phyloP scores from a whole-genome alignment of 495 filamentous ascomycete genomes.

The Xylaria venustula region DNA sequence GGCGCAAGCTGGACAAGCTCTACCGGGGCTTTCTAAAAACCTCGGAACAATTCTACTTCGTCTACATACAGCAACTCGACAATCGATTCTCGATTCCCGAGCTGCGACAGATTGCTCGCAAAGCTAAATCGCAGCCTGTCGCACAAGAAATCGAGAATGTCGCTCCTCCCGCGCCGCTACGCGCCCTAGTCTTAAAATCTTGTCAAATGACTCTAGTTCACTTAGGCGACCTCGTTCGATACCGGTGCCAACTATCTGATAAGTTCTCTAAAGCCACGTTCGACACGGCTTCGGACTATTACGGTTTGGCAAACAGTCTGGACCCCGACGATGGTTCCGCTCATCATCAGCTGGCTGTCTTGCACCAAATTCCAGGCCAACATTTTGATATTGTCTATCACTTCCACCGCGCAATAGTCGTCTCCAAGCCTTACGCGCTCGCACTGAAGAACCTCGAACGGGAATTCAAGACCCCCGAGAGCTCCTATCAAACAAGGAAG shows the following conservation, averaged over 20 bases:
- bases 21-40: conserved; percentile 84
- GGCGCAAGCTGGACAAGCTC: conserved; percentile 73
- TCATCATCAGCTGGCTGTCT: conserved; percentile 86
- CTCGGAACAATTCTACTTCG: conserved; percentile 81
- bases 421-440: conserved; percentile 67
- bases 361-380: conserved; percentile 70
- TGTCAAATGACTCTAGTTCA: conserved; percentile 83
- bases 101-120: conserved; percentile 66
- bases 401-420: conserved; percentile 77
- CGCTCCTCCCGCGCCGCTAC: conserved; percentile 45
- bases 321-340: conserved; percentile 75
- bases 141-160: conserved; percentile 34
- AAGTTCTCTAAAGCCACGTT: conserved; percentile 48
- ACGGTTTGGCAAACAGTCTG: conserved; percentile 75
- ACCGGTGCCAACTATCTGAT: conserved; percentile 67
- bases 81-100: conserved; percentile 71
- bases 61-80: conserved; percentile 75
- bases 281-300: conserved; percentile 80
- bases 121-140: conserved; percentile 58
- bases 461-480: conserved; percentile 68
- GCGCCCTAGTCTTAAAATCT: conserved; percentile 61
- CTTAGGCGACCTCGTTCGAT: conserved; percentile 88
- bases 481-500: conserved; percentile 18
- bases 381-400: conserved; percentile 85
- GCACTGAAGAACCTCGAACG: conserved; percentile 74